Percentiles rank a stretch among this genome's conserved stretches.
Evolutionary conservation across 2,329 filamentous ascomycete species (phyloP).

Genomic region (Venturia pyrina): DNA sequence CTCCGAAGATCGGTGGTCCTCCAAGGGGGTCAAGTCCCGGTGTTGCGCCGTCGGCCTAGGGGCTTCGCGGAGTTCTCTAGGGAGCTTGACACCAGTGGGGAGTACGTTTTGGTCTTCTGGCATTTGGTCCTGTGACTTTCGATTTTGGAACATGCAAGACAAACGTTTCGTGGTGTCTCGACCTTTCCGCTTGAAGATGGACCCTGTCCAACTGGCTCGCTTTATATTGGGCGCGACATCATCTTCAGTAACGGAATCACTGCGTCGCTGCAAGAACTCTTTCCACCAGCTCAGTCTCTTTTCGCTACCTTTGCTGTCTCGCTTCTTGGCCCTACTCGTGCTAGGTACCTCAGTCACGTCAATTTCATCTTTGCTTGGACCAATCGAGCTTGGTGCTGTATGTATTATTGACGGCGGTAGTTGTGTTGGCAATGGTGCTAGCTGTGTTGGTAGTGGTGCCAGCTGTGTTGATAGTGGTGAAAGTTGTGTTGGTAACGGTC

Average conservation of each 20-base stretch:
- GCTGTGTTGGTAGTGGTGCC: background rate
- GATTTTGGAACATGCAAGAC: background rate
- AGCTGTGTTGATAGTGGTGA: background rate
- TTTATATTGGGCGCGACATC: background rate
- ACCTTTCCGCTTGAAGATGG: background rate
- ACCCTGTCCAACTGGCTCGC: background rate
- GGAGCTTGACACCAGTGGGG: background rate
- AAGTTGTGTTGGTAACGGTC: background rate
- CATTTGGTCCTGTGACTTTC: background rate
- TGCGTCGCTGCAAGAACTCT: background rate
- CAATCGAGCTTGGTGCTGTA: background rate
- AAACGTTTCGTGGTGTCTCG: background rate
- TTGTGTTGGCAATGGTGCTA: background rate
- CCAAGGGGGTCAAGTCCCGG: constrained; percentile 23
- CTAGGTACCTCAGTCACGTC: background rate
- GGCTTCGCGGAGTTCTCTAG: background rate
- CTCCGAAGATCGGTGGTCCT: constrained; percentile 26
- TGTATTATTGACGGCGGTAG: background rate
- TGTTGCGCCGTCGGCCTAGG: background rate
- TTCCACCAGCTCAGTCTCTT: background rate
- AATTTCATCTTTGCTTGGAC: background rate
- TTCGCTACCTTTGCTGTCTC: background rate
- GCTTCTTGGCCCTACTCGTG: background rate
- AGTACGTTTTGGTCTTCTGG: background rate
- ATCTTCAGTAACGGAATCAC: background rate